Evolutionary conservation across 208 protist species (phyloP), one percentile per base, ranked within the genome.

Genomic region (Acanthamoeba lenticulata): DNA sequence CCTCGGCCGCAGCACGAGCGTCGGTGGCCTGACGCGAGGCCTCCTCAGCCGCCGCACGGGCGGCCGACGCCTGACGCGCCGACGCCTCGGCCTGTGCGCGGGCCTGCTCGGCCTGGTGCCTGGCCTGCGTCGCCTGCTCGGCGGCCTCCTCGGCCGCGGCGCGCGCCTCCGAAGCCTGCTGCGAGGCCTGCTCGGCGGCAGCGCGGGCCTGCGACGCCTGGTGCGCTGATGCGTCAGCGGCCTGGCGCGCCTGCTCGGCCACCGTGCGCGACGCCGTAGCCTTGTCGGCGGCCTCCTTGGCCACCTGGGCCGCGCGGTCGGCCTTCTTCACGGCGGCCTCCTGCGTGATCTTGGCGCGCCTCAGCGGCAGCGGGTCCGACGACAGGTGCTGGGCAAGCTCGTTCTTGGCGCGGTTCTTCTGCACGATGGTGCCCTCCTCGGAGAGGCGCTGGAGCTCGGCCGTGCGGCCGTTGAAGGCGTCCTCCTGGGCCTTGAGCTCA

Each of bases 401-500:
- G 90, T 79, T 93, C 79, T 95, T 95, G 44, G 94, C 94, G 2
- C 45, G 27, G 38, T 69, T 52, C 34, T 90, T 57, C 38, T 90
- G 94, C 36, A 95, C 60, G 19, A 92, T 52, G 62, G 57, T 77
- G 52, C 86, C 86, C 62, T 92, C 86, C 2, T 92, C 40, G 38
- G 77, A 86, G 19, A 40, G 52, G n/a, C 86, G 19, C 55, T 90
- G 11, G n/a, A 92, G 86, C 86, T 92, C 86, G 40, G 62, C 45
- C 21, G 32, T 86, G 36, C 86, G 60, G 15, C 29, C 74, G 44
- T 60, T 72, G 62, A 77, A 95, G 62, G 94, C 47, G n/a, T 94
- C 79, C 47, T 95, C 94, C 74, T 95, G 94, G 9, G 49, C 29
- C 67, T 95, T 86, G 29, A 95, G 49, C 65, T 95, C 94, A 40